These are phyloP conservation scores for Echinochloa phyllopogon DNA, from an alignment of 176 grass and related monocot genomes.

Conservation along the genomic window DNA sequence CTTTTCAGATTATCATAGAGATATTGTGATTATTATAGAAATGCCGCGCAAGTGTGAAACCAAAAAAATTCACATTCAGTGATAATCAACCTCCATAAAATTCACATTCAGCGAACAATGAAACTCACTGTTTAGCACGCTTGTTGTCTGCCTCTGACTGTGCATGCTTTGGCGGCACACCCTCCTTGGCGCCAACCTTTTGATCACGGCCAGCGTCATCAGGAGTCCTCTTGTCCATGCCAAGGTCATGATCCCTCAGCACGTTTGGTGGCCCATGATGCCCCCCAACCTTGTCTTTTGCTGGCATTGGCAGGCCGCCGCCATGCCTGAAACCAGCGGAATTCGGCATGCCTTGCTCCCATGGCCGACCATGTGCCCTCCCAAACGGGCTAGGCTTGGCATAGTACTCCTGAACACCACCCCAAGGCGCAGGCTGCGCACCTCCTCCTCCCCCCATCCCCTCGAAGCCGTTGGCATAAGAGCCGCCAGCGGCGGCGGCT, in stretches of 20 bases:
- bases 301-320: slow-evolving; percentile 2
- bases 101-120: slow-evolving; percentile 5
- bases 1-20: neutral
- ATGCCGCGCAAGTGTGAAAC: neutral
- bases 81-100: neutral
- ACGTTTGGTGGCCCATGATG: slow-evolving; percentile 36
- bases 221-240: slow-evolving; percentile 56
- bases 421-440: slow-evolving; percentile 42
- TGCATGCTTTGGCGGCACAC: slow-evolving; percentile 50
- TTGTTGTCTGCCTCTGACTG: slow-evolving; percentile 74
- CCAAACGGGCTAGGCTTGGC: slow-evolving; percentile 51
- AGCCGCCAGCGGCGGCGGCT: neutral
- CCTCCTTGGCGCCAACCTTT: slow-evolving; percentile 65
- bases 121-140: slow-evolving; percentile 88
- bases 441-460: slow-evolving; percentile 45
- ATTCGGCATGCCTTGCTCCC: slow-evolving; percentile 58
- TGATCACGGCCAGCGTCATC: slow-evolving; percentile 48
- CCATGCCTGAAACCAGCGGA: slow-evolving; percentile 44
- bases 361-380: slow-evolving; percentile 50
- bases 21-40: neutral
- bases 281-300: slow-evolving; percentile 63
- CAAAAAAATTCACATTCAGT: neutral
- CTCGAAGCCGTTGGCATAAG: slow-evolving; percentile 49
- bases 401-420: slow-evolving; percentile 57
- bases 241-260: slow-evolving; percentile 50